These are phyloP conservation scores for Suillus plorans DNA, from an alignment of 768 basidiomycete genomes.

Conservation along the genomic window DNA sequence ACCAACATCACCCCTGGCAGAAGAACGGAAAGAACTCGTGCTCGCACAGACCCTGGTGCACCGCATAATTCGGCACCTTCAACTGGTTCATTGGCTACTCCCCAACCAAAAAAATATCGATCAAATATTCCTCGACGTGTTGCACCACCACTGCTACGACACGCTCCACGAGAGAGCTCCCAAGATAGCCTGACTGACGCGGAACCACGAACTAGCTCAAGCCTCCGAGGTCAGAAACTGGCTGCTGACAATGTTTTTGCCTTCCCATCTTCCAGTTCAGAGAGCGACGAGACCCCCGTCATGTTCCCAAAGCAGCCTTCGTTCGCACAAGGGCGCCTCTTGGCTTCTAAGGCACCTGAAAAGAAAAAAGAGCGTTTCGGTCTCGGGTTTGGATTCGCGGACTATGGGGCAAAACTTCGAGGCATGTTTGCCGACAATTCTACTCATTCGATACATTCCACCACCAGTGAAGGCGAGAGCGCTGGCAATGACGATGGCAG, in stretches of 20 bases:
- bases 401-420: conserved; percentile 13
- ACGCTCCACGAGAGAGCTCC: conserved; percentile 6
- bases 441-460: background rate
- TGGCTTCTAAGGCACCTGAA: conserved; percentile 23
- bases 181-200: background rate
- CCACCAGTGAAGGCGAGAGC: background rate
- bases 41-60: conserved; percentile 30
- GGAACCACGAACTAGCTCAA: conserved; percentile 26
- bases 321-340: conserved; percentile 19
- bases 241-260: conserved; percentile 46
- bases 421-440: conserved; percentile 7
- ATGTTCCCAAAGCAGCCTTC: conserved; percentile 18
- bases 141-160: conserved; percentile 15
- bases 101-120: conserved; percentile 6
- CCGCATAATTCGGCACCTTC: conserved; percentile 12
- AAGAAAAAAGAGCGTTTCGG: conserved; percentile 27
- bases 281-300: conserved; percentile 28
- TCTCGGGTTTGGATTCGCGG: conserved; percentile 27
- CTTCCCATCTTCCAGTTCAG: conserved; percentile 42
- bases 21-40: conserved; percentile 25
- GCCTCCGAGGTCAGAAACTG: conserved; percentile 36
- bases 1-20: background rate
- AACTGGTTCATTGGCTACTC: conserved; percentile 9
- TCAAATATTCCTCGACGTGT: conserved; percentile 29
- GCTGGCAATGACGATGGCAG: background rate